Evolutionary conservation across 108 stramenopile genomes (phyloP), one percentile per base, ranked within the genome.

Genomic region (Conticribra weissflogii): DNA sequence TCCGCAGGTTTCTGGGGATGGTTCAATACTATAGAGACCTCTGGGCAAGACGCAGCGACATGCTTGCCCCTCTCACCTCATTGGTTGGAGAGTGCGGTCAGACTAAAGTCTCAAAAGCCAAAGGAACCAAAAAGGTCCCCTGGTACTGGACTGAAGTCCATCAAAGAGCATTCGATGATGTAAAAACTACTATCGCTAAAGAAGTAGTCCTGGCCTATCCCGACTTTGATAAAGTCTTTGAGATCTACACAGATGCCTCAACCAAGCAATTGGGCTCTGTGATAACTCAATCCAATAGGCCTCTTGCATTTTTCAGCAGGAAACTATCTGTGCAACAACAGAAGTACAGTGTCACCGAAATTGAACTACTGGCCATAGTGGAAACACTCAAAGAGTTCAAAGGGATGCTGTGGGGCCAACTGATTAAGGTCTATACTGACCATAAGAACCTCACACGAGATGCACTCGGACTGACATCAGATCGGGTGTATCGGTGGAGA

Each of bases 21-120:
- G 46, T 71, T 5, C 81, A 81, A 3, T 83, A 81, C 48, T 83
- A 86, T 68, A 65, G 71, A 21, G 85, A 83, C 63, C 72, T 85
- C 63, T 85, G 76, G 76, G 25, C 34, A 34, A 31, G 68, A 28
- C 53, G 84, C n/a, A 63, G 59, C 14, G 67, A 86, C 14, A 24
- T 81, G 4, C 61, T 83, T 14, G 82, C 85, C 0, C 85, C 85
- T 19, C 67, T 86, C 22, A 73, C 70, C 0, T 24, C 4, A 19
- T 17, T 49, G 62, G 58, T 59, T 59, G 58, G 58, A 59, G 58
- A 59, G 58, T 59, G 58, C 32, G 58, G 58, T 31, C 58, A 59
- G 25, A 59, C 58, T 32, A 59, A 59, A 59, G 27, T 32, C 58
- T 9, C 58, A 4, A 59, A 59, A 32, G 58, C 58, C 2, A 59